phyloP scores from a whole-genome alignment of 768 basidiomycete species.

The Russula olivacea region DNA sequence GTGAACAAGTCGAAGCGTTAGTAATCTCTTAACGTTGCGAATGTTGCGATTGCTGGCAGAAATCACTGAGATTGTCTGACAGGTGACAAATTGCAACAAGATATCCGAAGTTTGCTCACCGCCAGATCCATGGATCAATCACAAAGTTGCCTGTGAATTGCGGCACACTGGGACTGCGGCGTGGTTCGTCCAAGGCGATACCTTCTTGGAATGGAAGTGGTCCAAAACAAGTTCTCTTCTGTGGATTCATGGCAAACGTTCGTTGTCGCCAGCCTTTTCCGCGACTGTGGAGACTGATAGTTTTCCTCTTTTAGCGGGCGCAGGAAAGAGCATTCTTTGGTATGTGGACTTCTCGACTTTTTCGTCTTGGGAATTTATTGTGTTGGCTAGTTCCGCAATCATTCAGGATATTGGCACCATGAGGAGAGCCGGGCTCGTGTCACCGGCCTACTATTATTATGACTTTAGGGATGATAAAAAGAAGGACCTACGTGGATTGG shows the following conservation, averaged over 20 bases:
- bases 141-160: neutral
- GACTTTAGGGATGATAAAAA: neutral
- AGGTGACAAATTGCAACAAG: neutral
- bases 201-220: neutral
- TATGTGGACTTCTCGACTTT: neutral
- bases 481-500: neutral
- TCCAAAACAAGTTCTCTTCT: neutral
- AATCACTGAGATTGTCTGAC: neutral
- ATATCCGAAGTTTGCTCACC: neutral
- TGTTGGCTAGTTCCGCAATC: neutral
- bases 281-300: neutral
- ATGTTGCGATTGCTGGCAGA: no score
- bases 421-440: neutral
- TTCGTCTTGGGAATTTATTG: neutral
- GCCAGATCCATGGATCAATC: neutral
- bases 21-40: neutral
- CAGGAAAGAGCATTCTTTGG: neutral
- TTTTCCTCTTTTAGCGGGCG: neutral
- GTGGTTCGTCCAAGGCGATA: neutral
- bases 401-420: neutral
- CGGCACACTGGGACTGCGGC: neutral
- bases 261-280: neutral
- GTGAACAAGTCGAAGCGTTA: neutral
- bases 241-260: neutral
- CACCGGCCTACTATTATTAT: neutral